These are phyloP conservation scores for Rhizopogon vinicolor DNA, from an alignment of 768 basidiomycete genomes.

Conservation along the genomic window DNA sequence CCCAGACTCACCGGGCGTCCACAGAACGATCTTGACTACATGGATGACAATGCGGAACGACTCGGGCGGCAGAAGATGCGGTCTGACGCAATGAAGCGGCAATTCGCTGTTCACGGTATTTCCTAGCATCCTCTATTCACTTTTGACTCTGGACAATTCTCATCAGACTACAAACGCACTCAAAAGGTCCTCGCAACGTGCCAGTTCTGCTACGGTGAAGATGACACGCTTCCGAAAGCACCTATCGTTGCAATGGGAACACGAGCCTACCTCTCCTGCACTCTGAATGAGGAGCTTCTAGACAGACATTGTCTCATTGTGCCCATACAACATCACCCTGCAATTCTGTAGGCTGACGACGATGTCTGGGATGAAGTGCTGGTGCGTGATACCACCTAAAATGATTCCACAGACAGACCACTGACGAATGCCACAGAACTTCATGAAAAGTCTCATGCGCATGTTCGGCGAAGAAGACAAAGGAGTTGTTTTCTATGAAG, in stretches of 20 bases:
- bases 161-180: constrained; percentile 86
- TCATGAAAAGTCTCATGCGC: constrained; percentile 91
- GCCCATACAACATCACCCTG: constrained; percentile 51
- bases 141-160: background rate
- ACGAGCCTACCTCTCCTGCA: constrained; percentile 86
- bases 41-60: constrained; percentile 95
- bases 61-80: constrained; percentile 94
- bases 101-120: constrained; percentile 92
- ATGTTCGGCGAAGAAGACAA: too few relatives aligned
- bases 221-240: constrained; percentile 84
- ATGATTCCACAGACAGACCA: background rate
- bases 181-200: constrained; percentile 86
- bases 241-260: constrained; percentile 90
- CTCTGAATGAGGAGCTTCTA: constrained; percentile 85
- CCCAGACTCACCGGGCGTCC: background rate
- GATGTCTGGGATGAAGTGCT: constrained; percentile 98
- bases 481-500: constrained; percentile 47
- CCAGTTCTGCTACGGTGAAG: constrained; percentile 88
- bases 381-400: constrained; percentile 42
- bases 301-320: constrained; percentile 82
- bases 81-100: constrained; percentile 91
- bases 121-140: background rate
- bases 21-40: constrained; percentile 87
- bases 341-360: constrained; percentile 90
- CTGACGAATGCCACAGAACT: constrained; percentile 40